Evolutionary conservation across 225 moss, liverwort and hornwort genomes (phyloP).

Genomic region (Marchantia paleacea): DNA sequence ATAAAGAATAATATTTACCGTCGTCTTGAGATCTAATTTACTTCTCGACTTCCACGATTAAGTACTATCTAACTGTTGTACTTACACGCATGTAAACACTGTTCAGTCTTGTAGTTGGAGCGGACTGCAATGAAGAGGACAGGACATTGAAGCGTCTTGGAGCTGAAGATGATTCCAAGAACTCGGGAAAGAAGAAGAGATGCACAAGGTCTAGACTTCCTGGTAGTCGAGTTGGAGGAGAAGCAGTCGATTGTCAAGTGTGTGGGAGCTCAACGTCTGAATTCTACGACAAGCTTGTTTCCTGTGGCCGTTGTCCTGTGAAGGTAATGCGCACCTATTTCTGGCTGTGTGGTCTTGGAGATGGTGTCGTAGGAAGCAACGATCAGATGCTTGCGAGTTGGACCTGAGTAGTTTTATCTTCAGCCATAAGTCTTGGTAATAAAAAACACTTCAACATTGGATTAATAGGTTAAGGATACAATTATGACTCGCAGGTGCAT

Average conservation of each 20-base stretch:
- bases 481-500: conserved; percentile 54
- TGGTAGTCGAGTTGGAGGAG: conserved; percentile 29
- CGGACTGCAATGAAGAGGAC: conserved; percentile 3
- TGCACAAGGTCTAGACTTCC: conserved; percentile 20
- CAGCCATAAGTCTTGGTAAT: background rate
- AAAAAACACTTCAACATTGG: background rate
- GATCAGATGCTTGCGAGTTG: background rate
- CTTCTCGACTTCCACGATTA: too few relatives aligned
- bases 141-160: conserved; percentile 31
- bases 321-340: conserved; percentile 48
- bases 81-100: background rate
- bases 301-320: conserved; percentile 79
- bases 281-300: conserved; percentile 69
- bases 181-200: conserved; percentile 45
- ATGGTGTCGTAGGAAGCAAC: background rate
- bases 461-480: background rate
- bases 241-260: conserved; percentile 61
- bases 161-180: conserved; percentile 36
- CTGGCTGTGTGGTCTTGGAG: background rate
- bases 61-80: too few relatives aligned
- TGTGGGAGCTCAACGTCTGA: conserved; percentile 73
- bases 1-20: too few relatives aligned
- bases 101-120: conserved; percentile 24
- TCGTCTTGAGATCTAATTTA: too few relatives aligned
- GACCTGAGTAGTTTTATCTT: background rate